Percentiles rank a stretch among this genome's conserved stretches.
These are phyloP conservation scores for Rhododendron kiyosumense DNA, from an alignment of 148 eudicot genomes.

Conservation along the genomic window DNA sequence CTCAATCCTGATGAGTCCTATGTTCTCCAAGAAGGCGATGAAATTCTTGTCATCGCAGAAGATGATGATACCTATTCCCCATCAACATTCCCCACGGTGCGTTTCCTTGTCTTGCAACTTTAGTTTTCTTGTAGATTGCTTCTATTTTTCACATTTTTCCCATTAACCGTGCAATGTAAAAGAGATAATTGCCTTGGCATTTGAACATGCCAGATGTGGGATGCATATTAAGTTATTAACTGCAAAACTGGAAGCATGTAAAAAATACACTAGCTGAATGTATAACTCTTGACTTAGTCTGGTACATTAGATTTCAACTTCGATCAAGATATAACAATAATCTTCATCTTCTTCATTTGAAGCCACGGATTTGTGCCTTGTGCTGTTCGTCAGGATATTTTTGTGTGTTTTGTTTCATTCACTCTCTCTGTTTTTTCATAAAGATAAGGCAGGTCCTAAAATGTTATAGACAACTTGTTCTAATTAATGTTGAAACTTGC, in stretches of 20 bases:
- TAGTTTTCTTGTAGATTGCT: neutral
- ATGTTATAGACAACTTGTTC: neutral
- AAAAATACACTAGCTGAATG: neutral
- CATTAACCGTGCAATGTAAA: neutral
- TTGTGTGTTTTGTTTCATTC: neutral
- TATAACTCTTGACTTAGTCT: neutral
- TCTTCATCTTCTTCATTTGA: neutral
- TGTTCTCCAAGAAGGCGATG: constrained; percentile 55
- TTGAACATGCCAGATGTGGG: constrained; percentile 1
- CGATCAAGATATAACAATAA: neutral
- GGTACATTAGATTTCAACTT: neutral
- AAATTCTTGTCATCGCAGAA: constrained; percentile 58
- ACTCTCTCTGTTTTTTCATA: neutral
- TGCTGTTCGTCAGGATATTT: neutral
- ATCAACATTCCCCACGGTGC: constrained; percentile 41
- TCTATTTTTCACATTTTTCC: neutral
- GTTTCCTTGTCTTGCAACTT: constrained; percentile 15
- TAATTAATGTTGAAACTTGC: constrained; percentile 3
- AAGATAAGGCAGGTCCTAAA: neutral
- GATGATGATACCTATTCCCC: constrained; percentile 58
- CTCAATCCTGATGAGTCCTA: constrained; percentile 55
- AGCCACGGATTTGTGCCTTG: neutral
- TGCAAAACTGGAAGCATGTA: neutral
- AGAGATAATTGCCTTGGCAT: neutral
- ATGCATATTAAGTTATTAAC: neutral